phyloP scores from a whole-genome alignment of 352 stramenopile species.

The Phytophthora niederhauseri region DNA sequence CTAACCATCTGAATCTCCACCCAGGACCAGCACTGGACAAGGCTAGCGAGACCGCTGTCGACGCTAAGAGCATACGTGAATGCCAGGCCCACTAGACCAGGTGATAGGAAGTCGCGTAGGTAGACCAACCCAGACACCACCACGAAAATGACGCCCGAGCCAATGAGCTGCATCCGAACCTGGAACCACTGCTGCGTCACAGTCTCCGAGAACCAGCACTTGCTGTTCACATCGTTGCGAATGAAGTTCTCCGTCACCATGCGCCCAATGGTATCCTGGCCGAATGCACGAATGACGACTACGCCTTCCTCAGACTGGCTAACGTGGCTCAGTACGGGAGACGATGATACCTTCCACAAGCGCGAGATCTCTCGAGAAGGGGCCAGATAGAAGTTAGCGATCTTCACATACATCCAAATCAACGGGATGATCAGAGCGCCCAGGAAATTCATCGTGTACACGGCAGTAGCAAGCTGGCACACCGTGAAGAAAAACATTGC shows the following conservation, averaged over 20 bases:
- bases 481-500: slow-evolving; percentile 68
- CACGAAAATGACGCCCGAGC: slow-evolving; percentile 39
- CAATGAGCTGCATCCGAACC: slow-evolving; percentile 53
- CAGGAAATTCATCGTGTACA: slow-evolving; percentile 77
- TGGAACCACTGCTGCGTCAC: slow-evolving; percentile 48
- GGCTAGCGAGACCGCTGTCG: slow-evolving; percentile 75
- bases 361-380: slow-evolving; percentile 51
- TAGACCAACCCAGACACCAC: slow-evolving; percentile 48
- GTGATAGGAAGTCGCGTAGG: slow-evolving; percentile 36
- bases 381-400: slow-evolving; percentile 38
- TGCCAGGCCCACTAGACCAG: slow-evolving; percentile 79
- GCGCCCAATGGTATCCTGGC: slow-evolving; percentile 20
- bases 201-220: slow-evolving; percentile 32
- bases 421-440: slow-evolving; percentile 84
- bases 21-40: slow-evolving; percentile 36
- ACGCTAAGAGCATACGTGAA: slow-evolving; percentile 91
- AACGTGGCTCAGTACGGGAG: slow-evolving; percentile 49
- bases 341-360: slow-evolving; percentile 42
- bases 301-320: slow-evolving; percentile 41
- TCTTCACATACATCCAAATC: slow-evolving; percentile 72
- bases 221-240: slow-evolving; percentile 40
- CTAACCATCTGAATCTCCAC: slow-evolving; percentile 54
- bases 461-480: slow-evolving; percentile 74
- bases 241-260: slow-evolving; percentile 31
- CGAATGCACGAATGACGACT: slow-evolving; percentile 47